These are phyloP conservation scores for Fulvia fulva DNA, from an alignment of 2,329 filamentous ascomycete species.

Conservation along the genomic window DNA sequence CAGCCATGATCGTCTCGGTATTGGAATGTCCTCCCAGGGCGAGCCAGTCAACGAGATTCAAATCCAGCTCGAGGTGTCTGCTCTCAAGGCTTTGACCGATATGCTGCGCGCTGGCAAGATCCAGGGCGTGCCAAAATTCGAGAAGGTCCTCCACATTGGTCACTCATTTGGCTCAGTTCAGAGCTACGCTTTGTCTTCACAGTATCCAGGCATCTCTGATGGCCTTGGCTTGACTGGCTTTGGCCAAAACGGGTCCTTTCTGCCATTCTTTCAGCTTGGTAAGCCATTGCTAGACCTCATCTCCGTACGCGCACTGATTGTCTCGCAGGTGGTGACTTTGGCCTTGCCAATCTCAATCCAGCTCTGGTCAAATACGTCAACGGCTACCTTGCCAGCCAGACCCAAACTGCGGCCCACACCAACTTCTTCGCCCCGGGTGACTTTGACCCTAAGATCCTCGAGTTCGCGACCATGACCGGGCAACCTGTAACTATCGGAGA, in stretches of 20 bases:
- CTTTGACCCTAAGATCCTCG: constrained; percentile 54
- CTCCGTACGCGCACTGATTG: neutral
- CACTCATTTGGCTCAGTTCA: constrained; percentile 62
- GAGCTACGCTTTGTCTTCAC: constrained; percentile 50
- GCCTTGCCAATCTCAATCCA: constrained; percentile 31
- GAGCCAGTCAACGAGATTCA: constrained; percentile 60
- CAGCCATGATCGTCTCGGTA: constrained; percentile 59
- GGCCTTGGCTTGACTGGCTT: constrained; percentile 61
- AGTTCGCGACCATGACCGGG: constrained; percentile 45
- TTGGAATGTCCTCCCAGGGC: constrained; percentile 56
- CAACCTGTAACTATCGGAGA: constrained; percentile 58
- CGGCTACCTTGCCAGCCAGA: constrained; percentile 53
- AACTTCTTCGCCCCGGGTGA: constrained; percentile 47
- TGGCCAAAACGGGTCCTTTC: constrained; percentile 46
- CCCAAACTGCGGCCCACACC: constrained; percentile 47
- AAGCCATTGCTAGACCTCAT: neutral
- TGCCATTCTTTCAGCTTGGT: constrained; percentile 31
- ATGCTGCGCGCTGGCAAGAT: constrained; percentile 47
- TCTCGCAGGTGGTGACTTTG: constrained; percentile 27
- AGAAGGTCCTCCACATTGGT: constrained; percentile 56
- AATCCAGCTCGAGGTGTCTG: constrained; percentile 54
- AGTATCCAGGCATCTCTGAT: constrained; percentile 52
- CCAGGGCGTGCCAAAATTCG: constrained; percentile 38
- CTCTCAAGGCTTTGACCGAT: constrained; percentile 52
- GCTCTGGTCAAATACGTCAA: constrained; percentile 32